Base-by-base conservation (phyloP, 495 filamentous ascomycete species). In the Immersiella caudata region DNA sequence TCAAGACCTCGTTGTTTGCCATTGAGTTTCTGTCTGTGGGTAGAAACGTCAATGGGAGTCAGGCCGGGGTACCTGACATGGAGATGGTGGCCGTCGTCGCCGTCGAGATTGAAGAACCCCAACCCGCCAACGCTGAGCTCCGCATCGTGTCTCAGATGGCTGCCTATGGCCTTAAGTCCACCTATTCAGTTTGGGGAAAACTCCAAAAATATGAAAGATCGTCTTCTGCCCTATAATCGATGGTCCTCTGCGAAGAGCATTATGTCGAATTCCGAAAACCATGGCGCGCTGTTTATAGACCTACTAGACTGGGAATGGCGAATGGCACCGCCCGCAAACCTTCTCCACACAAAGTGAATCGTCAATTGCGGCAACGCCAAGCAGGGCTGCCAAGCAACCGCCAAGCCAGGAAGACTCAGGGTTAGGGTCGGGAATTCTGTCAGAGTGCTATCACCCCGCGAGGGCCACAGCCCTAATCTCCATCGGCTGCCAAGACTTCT, bases 381-480 rank as follows among this genome's bases (percentile, higher is more conserved):
- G 52, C 9, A 46, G 5, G 6, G 40, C 9, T 46, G 2, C 16
- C 40, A 18, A 33, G 3, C 18, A 16, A 1, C n/a, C n/a, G n/a
- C n/a, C n/a, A n/a, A n/a, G n/a, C n/a, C n/a, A n/a, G n/a, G n/a
- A n/a, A n/a, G n/a, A n/a, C n/a, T 14, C 60, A 63, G 61, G 61
- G 61, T 63, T 63, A 63, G 61, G 61, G 49, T 63, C 29, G 29
- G 29, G 29, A 33, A 33, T 33, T 33, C 29, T 33, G 46, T 2
- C 8, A 18, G 2, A 20, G 0, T 0, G 24, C 22, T 52, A 27
- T 63, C 46, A 3, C 29, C 25, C 49, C 61, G 46, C 22, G 22
- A 63, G 16, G 61, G 46, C 46, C 61, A 63, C 61, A 63, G 61
- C 61, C 61, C 61, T 63, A 63, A 63, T 63, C 58, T 22, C 26